A percentile compares a stretch with the other conserved stretches of the same genome.
Conservation (phyloP, 306 rosid genomes). For the Spatholobus suberectus region DNA sequence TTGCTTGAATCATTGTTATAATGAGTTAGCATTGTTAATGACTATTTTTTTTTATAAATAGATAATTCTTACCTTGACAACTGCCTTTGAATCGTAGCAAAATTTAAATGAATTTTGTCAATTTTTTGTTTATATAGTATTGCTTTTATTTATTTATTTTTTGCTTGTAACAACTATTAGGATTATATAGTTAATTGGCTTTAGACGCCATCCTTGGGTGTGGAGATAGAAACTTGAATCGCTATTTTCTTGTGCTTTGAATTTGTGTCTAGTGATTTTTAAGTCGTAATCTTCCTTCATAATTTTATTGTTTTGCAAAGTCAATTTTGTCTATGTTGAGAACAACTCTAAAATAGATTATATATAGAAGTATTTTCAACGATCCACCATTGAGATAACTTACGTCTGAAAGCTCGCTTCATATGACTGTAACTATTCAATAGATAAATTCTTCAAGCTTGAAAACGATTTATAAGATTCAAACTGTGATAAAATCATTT, state of each 20-base stretch:
- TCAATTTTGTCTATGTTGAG: constrained; percentile 45
- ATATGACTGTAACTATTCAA: constrained; percentile 34
- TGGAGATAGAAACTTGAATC: constrained; percentile 18
- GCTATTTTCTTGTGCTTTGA: constrained; percentile 3
- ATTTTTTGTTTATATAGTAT: too few species aligned
- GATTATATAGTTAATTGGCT: not conserved
- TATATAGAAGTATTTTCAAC: constrained; percentile 26
- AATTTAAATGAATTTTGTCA: not conserved
- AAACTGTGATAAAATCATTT: constrained; percentile 31
- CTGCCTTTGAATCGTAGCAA: not conserved
- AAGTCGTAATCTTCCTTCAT: not conserved
- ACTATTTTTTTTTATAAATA: not conserved
- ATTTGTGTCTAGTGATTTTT: not conserved
- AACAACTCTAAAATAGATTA: constrained; percentile 23
- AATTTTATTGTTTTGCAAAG: constrained; percentile 31
- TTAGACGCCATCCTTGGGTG: constrained; percentile 14
- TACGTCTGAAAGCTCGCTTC: constrained; percentile 34
- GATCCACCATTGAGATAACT: constrained; percentile 36
- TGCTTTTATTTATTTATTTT: not conserved
- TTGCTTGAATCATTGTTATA: not conserved
- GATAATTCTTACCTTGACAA: not conserved
- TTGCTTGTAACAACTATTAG: not conserved
- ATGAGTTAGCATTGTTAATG: not conserved
- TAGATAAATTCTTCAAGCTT: constrained; percentile 1
- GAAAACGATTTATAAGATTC: constrained; percentile 41